Conservation (phyloP, 2,329 filamentous ascomycete genomes). For the Simplicillium aogashimaense region DNA sequence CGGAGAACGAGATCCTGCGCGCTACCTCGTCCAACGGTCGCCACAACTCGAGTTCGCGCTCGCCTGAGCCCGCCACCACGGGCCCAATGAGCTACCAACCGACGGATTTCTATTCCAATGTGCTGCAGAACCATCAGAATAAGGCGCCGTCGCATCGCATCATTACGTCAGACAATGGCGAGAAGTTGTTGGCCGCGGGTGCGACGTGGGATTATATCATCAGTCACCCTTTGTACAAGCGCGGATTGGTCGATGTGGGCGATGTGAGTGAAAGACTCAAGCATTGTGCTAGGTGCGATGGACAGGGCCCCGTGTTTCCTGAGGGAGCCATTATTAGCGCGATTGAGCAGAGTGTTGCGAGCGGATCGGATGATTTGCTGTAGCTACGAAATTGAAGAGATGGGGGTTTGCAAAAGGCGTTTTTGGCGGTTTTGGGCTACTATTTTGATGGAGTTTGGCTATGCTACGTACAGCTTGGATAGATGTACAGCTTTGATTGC, state of each 20-base stretch:
- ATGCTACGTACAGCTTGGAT: too few relatives aligned
- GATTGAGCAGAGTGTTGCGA: constrained; percentile 69
- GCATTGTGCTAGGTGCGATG: constrained; percentile 68
- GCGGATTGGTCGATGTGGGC: constrained; percentile 70
- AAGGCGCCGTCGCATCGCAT: constrained; percentile 61
- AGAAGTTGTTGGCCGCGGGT: constrained; percentile 61
- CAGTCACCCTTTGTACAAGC: constrained; percentile 64
- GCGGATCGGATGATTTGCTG: constrained; percentile 66
- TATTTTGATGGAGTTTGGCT: too few relatives aligned
- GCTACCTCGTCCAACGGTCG: constrained; percentile 51
- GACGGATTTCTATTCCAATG: constrained; percentile 58
- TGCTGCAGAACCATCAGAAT: constrained; percentile 51
- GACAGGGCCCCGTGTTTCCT: constrained; percentile 79
- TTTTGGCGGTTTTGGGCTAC: too few relatives aligned
- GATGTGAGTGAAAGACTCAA: constrained; percentile 74
- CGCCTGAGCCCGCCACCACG: constrained; percentile 39
- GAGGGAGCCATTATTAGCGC: constrained; percentile 63
- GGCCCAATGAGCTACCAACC: constrained; percentile 65
- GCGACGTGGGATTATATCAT: constrained; percentile 90
- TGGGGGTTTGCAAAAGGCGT: background rate
- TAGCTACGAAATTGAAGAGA: too few relatives aligned
- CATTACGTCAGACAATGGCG: constrained; percentile 53
- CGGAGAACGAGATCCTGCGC: constrained; percentile 86
- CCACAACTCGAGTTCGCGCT: constrained; percentile 22
- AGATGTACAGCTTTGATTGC: too few relatives aligned